phyloP scores from a whole-genome alignment of 495 filamentous ascomycete genomes.

The Tuber borchii region DNA sequence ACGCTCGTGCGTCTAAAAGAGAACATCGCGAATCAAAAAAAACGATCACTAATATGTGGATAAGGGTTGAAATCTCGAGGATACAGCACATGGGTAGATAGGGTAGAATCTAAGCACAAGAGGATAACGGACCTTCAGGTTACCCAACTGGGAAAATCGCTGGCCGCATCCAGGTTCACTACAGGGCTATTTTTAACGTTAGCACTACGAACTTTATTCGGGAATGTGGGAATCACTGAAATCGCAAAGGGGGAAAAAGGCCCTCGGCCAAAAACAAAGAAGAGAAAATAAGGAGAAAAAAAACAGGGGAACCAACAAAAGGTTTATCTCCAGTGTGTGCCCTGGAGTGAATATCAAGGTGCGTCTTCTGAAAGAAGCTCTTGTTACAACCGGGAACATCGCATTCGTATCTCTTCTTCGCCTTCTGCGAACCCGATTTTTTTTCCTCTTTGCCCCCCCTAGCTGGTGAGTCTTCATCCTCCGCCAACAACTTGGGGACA shows the following conservation, averaged over 20 bases:
- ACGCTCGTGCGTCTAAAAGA: constrained; percentile 67
- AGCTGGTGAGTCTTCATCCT: constrained; percentile 24
- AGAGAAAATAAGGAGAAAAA: neutral
- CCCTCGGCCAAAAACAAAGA: neutral
- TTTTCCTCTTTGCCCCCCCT: constrained; percentile 34
- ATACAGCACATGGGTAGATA: neutral
- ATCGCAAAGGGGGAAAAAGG: constrained; percentile 8
- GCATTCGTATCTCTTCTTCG: constrained; percentile 67
- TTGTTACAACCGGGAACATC: constrained; percentile 69
- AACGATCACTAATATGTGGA: constrained; percentile 14
- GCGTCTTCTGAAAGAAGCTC: constrained; percentile 84
- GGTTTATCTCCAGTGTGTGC: constrained; percentile 88
- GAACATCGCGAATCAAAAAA: constrained; percentile 8
- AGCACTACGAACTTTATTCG: constrained; percentile 15
- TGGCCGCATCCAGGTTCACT: constrained; percentile 67
- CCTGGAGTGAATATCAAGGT: constrained; percentile 83
- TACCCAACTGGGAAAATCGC: constrained; percentile 80
- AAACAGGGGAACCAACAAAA: constrained; percentile 53
- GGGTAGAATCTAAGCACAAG: constrained; percentile 9
- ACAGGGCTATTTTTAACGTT: constrained; percentile 54
- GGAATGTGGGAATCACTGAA: neutral
- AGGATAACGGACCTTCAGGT: constrained; percentile 63
- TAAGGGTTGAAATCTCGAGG: constrained; percentile 13
- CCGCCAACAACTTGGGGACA: constrained; percentile 31
- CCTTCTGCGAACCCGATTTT: constrained; percentile 42